Percentiles rank a stretch among this genome's conserved stretches.
These are phyloP conservation scores for Crassisporium funariophilum DNA, from an alignment of 768 basidiomycete species.

Conservation along the genomic window DNA sequence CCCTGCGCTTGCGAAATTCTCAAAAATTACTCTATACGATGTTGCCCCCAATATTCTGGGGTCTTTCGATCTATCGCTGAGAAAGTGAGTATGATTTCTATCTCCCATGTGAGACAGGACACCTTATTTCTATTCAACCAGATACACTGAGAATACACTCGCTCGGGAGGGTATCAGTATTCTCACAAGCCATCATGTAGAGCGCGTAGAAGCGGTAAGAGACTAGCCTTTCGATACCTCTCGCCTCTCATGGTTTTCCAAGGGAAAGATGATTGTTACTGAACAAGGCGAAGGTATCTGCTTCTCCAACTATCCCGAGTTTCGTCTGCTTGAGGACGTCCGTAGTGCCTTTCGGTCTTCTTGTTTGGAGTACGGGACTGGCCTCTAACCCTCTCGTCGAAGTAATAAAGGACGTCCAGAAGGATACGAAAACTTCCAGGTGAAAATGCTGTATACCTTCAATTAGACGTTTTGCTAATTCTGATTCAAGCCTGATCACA, in stretches of 20 bases:
- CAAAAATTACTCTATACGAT: slow-evolving; percentile 80
- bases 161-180: slow-evolving; percentile 74
- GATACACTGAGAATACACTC: slow-evolving; percentile 72
- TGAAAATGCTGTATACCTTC: slow-evolving; percentile 21
- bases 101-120: neutral
- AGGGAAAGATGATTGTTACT: slow-evolving; percentile 70
- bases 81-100: slow-evolving; percentile 42
- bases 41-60: slow-evolving; percentile 78
- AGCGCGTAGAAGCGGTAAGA: slow-evolving; percentile 60
- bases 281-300: slow-evolving; percentile 67
- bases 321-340: slow-evolving; percentile 5
- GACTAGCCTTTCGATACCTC: neutral
- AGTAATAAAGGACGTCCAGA: slow-evolving; percentile 58
- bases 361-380: slow-evolving; percentile 89
- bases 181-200: slow-evolving; percentile 73
- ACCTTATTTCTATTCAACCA: too few relatives aligned
- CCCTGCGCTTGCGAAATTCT: slow-evolving; percentile 61
- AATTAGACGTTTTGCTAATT: slow-evolving; percentile 1
- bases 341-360: slow-evolving; percentile 75
- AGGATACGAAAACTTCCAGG: slow-evolving; percentile 62
- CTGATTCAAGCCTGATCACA: slow-evolving; percentile 37
- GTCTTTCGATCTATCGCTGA: slow-evolving; percentile 68
- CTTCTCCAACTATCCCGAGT: slow-evolving; percentile 1
- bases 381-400: slow-evolving; percentile 79
- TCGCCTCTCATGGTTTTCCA: neutral